phyloP scores from a whole-genome alignment of 768 basidiomycete species.

The Collybia mongolica region DNA sequence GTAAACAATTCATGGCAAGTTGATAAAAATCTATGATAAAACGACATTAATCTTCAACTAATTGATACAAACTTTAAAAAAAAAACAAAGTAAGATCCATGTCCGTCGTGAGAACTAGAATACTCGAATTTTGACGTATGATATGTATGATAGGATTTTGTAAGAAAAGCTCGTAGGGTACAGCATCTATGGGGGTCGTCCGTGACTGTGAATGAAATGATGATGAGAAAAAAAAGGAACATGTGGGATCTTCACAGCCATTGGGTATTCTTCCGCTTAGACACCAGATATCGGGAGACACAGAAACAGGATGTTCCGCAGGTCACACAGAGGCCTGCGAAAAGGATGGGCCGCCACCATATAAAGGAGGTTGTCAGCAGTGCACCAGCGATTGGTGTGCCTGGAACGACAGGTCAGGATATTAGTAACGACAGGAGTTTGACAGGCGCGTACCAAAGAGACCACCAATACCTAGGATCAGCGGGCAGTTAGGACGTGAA shows the following conservation, averaged over 20 bases:
- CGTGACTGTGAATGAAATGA: too few relatives aligned
- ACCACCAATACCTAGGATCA: slow-evolving; percentile 15
- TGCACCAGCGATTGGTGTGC: slow-evolving; percentile 50
- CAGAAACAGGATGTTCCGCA: slow-evolving; percentile 13
- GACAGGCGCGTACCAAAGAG: slow-evolving; percentile 14
- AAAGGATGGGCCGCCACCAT: slow-evolving; percentile 29
- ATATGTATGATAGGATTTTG: too few relatives aligned
- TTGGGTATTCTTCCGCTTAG: slow-evolving; percentile 20
- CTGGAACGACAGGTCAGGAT: slow-evolving; percentile 14
- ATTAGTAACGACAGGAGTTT: not conserved
- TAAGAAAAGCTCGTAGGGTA: too few relatives aligned
- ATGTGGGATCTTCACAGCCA: slow-evolving; percentile 14
- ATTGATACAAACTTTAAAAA: too few relatives aligned
- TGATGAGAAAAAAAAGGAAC: too few relatives aligned
- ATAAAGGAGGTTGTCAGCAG: slow-evolving; percentile 39
- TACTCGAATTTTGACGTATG: too few relatives aligned
- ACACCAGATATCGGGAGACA: slow-evolving; percentile 17
- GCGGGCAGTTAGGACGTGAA: not conserved
- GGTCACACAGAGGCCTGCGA: slow-evolving; percentile 15
- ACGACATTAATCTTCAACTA: too few relatives aligned
- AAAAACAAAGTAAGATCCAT: too few relatives aligned
- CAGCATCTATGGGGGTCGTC: too few relatives aligned
- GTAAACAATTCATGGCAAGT: too few relatives aligned
- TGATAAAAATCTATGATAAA: too few relatives aligned
- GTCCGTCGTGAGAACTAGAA: too few relatives aligned